phyloP scores from a whole-genome alignment of 345 rosid genomes.

The Angophora floribunda region DNA sequence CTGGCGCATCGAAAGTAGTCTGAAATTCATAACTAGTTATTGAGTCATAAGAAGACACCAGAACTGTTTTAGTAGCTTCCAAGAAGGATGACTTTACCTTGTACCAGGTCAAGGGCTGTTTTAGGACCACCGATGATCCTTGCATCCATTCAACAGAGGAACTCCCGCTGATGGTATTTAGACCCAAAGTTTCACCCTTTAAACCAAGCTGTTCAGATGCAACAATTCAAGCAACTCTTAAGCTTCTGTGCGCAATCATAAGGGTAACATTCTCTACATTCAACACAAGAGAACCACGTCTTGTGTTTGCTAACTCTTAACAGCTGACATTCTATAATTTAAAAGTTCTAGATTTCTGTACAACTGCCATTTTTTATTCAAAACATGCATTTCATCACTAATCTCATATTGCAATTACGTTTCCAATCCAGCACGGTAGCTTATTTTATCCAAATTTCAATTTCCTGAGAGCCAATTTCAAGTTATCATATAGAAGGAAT shows the following conservation, averaged over 20 bases:
- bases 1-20: conserved; percentile 36
- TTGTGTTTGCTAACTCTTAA: neutral
- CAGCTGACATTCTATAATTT: neutral
- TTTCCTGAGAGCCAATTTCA: neutral
- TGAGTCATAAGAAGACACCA: neutral
- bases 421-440: neutral
- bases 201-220: conserved; percentile 2
- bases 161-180: conserved; percentile 3
- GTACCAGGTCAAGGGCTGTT: conserved; percentile 13
- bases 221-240: neutral
- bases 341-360: neutral
- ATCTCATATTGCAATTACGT: neutral
- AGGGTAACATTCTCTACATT: neutral
- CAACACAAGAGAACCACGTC: neutral
- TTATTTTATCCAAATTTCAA: neutral
- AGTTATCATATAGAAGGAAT: neutral
- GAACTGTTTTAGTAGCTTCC: neutral
- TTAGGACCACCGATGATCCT: neutral
- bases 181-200: conserved; percentile 5
- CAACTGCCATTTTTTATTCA: neutral
- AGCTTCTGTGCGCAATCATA: neutral
- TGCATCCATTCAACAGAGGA: conserved; percentile 7
- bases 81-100: neutral
- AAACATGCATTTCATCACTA: neutral
- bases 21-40: neutral